Conservation (phyloP, 352 stramenopile genomes). For the Phytopythium kandeliae region DNA sequence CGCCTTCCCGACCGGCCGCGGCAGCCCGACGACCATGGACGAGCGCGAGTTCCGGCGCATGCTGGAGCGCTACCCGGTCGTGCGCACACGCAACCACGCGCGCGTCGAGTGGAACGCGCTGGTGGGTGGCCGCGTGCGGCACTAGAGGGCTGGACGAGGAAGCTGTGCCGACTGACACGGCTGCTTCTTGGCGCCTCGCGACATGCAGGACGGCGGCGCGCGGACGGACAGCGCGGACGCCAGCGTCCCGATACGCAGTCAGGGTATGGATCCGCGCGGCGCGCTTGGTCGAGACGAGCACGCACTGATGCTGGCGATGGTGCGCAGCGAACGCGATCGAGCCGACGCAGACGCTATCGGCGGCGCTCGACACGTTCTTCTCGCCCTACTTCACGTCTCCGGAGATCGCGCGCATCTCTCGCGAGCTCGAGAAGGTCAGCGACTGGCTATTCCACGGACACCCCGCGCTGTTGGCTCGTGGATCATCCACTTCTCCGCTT, state of each 20-base stretch:
- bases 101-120: slow-evolving; percentile 79
- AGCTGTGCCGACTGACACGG: neutral
- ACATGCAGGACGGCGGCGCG: slow-evolving; percentile 19
- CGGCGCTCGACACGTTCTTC: slow-evolving; percentile 61
- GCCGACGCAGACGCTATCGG: slow-evolving; percentile 30
- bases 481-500: too few relatives aligned
- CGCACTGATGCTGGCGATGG: too few relatives aligned
- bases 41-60: slow-evolving; percentile 59
- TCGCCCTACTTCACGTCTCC: slow-evolving; percentile 51
- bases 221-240: slow-evolving; percentile 7
- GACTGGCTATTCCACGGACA: neutral
- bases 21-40: too few relatives aligned
- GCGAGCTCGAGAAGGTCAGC: slow-evolving; percentile 55
- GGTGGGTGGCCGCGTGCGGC: slow-evolving; percentile 17
- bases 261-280: neutral
- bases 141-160: neutral
- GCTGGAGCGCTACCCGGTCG: slow-evolving; percentile 69
- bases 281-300: too few relatives aligned
- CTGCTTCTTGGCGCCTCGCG: neutral
- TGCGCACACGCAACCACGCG: slow-evolving; percentile 73
- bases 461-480: too few relatives aligned
- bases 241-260: slow-evolving; percentile 2
- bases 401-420: slow-evolving; percentile 51
- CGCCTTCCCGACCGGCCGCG: too few relatives aligned
- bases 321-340: slow-evolving; percentile 21